These are phyloP conservation scores for Serpula lacrymans DNA, from an alignment of 768 basidiomycete genomes.

Conservation along the genomic window DNA sequence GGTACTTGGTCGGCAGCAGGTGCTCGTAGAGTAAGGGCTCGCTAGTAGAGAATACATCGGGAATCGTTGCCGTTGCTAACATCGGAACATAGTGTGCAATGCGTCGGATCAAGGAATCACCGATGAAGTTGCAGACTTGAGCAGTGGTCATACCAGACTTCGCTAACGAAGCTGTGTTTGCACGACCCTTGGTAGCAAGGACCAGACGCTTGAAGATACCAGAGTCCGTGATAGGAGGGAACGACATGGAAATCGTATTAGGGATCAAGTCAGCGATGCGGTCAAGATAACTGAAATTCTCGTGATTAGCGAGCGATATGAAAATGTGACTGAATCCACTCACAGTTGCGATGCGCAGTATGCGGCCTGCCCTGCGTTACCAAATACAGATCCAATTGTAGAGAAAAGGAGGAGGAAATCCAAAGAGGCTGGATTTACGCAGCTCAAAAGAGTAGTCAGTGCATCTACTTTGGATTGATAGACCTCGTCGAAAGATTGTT, in stretches of 20 bases:
- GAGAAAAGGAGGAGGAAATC: slow-evolving; percentile 34
- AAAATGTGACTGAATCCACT: not conserved
- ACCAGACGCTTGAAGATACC: slow-evolving; percentile 32
- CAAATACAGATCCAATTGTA: slow-evolving; percentile 31
- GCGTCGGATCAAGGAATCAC: slow-evolving; percentile 25
- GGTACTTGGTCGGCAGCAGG: slow-evolving; percentile 17
- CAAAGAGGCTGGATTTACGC: slow-evolving; percentile 13
- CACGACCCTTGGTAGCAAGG: slow-evolving; percentile 20
- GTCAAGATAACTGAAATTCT: slow-evolving; percentile 24
- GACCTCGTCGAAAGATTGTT: slow-evolving; percentile 24
- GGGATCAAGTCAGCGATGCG: slow-evolving; percentile 27
- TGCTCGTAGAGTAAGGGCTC: slow-evolving; percentile 25
- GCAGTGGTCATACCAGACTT: slow-evolving; percentile 31
- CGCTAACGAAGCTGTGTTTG: slow-evolving; percentile 24
- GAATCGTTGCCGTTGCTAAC: slow-evolving; percentile 20
- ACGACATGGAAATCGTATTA: slow-evolving; percentile 30
- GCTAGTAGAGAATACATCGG: slow-evolving; percentile 20
- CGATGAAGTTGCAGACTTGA: slow-evolving; percentile 29
- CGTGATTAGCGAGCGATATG: not conserved
- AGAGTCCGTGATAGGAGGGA: slow-evolving; percentile 32
- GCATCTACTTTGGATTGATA: slow-evolving; percentile 19
- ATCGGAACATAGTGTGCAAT: slow-evolving; percentile 28
- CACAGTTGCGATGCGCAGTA: slow-evolving; percentile 19
- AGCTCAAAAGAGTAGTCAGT: slow-evolving; percentile 13
- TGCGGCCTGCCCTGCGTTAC: slow-evolving; percentile 23